Percentiles rank a stretch among this genome's conserved stretches.
Conservation (phyloP, 257 asterid genomes). For the Ballota nigra region DNA sequence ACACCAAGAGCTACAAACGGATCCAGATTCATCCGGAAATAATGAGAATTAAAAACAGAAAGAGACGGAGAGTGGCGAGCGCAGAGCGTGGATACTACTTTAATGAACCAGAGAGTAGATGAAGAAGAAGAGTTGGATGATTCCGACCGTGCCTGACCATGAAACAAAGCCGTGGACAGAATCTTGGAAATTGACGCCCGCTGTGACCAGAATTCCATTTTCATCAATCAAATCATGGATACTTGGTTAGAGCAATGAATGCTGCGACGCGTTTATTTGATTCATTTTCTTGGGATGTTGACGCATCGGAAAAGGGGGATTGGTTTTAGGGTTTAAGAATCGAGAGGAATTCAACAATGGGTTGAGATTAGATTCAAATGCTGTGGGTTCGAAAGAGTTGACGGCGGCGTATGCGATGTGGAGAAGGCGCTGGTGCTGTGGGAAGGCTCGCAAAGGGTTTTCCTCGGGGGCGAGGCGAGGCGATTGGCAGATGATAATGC, state of each 20-base stretch:
- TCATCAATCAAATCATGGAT: conserved; percentile 24
- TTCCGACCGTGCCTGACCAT: conserved; percentile 39
- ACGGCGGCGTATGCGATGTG: conserved; percentile 20
- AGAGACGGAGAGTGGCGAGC: conserved; percentile 51
- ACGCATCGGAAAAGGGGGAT: not conserved
- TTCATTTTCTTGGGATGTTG: conserved; percentile 24
- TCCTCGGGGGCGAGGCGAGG: too few relatives aligned
- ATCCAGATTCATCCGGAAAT: conserved; percentile 60
- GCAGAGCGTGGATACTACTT: conserved; percentile 78
- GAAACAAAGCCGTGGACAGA: conserved; percentile 45
- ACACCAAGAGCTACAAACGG: conserved; percentile 67
- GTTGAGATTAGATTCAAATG: not conserved
- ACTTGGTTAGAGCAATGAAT: not conserved
- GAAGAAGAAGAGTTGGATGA: conserved; percentile 36
- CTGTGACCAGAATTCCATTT: conserved; percentile 73
- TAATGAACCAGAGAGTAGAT: conserved; percentile 75
- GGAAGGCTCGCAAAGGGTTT: not conserved
- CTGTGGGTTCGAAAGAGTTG: not conserved
- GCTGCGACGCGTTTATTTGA: conserved; percentile 19
- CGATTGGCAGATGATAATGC: not conserved
- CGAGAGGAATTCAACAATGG: not conserved
- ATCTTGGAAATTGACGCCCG: conserved; percentile 49
- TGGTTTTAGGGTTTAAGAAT: not conserved
- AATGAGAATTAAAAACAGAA: conserved; percentile 47
- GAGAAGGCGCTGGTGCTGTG: not conserved